phyloP scores from a whole-genome alignment of 345 rosid genomes.

The Rhodamnia rubescens region DNA sequence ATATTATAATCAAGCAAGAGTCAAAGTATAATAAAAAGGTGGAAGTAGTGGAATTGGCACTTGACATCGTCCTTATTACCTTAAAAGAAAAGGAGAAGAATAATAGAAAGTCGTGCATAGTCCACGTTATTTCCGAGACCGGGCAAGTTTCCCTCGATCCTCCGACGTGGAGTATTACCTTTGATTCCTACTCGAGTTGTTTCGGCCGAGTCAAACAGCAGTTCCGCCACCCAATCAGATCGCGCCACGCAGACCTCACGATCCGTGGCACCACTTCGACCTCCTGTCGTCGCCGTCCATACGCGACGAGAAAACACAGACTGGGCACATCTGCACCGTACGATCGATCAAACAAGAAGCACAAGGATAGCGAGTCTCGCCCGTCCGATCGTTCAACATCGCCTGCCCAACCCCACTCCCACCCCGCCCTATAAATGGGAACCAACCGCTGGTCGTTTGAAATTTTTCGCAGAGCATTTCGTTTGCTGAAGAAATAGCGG shows the following conservation, averaged over 20 bases:
- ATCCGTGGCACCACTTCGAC: constrained; percentile 29
- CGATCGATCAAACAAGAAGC: constrained; percentile 29
- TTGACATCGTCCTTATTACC: no score
- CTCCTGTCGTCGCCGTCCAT: constrained; percentile 29
- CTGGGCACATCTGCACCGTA: constrained; percentile 19
- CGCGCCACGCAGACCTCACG: neutral
- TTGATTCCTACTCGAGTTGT: neutral
- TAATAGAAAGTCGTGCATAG: no score
- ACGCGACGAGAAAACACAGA: constrained; percentile 43
- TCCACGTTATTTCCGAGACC: neutral
- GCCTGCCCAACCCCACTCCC: neutral
- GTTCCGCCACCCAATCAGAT: constrained; percentile 12
- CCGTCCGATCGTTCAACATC: constrained; percentile 21
- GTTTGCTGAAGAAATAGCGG: neutral
- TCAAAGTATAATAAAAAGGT: no score
- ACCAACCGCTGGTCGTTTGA: fast-evolving
- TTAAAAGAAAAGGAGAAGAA: no score
- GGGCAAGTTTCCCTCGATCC: neutral
- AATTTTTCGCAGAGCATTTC: neutral
- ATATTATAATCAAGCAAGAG: no score
- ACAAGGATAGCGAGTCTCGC: constrained; percentile 29
- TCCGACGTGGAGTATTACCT: neutral
- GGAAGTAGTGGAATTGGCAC: no score
- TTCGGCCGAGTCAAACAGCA: neutral
- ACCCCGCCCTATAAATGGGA: constrained; percentile 1